Evolutionary conservation across 225 moss, liverwort and hornwort genomes (phyloP), one percentile per base, ranked within the genome.

Genomic region (Climacium dendroides): DNA sequence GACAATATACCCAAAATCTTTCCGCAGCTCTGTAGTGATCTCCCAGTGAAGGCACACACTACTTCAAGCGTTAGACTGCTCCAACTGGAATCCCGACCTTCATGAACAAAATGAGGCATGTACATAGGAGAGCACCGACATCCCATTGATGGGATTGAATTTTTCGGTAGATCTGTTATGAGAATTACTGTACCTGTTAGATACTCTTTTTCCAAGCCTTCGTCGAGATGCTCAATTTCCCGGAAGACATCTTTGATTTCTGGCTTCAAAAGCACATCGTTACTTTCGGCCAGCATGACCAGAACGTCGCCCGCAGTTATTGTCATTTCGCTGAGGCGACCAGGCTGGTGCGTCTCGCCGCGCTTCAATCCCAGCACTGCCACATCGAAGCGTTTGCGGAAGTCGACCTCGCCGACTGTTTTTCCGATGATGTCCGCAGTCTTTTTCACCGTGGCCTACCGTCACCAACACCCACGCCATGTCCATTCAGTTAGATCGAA

Each of bases 351-450:
- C 52, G 43, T 45, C 23, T 91, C 74, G 59, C 88, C 83, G 59
- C 91, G 88, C 70, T 88, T 91, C 74, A 91, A 11, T 43, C 88
- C 88, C 29, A 91, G 60, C 52, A 88, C 74, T 16, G 91, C 86
- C 59, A 86, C 58, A 30, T 83, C 86, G 66, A 91, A 90, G 18
- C 79, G 90, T 41, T 82, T 90, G 41, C 90, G 90, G 65, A 90
- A 91, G 66, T 91, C 91, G 39, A 88, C 74, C 79, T 88, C 80
- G 22, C 74, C 91, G 15, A 88, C 66, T 41, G 86, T 83, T 43
- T 65, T 55, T 13, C 86, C 90, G 39, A 90, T 11, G 86, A 86
- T 91, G 88, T 86, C 85, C 74, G 91, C 83, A 43, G 19, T 35
- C 83, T 86, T 91, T 28, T 78, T 86, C 79, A 91, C 91, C 10